Evolutionary conservation across 441 rosid genomes (phyloP).

Genomic region (Monsonia emarginata): DNA sequence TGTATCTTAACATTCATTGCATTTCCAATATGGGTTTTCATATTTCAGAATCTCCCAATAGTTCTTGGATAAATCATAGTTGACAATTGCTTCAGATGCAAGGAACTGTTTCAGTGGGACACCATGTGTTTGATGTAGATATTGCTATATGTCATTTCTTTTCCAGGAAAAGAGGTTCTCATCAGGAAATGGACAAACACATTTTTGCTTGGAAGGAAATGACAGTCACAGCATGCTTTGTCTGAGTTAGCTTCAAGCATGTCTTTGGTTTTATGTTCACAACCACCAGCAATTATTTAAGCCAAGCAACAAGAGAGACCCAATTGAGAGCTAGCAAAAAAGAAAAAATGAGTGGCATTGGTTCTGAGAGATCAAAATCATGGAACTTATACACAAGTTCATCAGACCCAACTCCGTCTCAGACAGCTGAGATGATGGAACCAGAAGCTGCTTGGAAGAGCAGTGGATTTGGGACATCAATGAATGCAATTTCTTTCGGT

Average conservation of each 20-base stretch:
- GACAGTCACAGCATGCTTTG: neutral
- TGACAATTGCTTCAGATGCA: neutral
- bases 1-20: too few species aligned
- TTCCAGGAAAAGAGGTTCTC: neutral
- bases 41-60: neutral
- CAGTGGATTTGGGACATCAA: conserved; percentile 38
- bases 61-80: neutral
- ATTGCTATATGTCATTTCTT: neutral
- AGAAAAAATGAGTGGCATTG: conserved; percentile 34
- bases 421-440: conserved; percentile 22
- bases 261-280: neutral
- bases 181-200: neutral
- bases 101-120: neutral
- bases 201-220: neutral
- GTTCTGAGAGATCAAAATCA: conserved; percentile 40
- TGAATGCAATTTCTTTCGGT: conserved; percentile 60
- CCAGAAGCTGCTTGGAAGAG: conserved; percentile 50
- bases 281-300: neutral
- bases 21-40: neutral
- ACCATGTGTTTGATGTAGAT: neutral
- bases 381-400: conserved; percentile 59
- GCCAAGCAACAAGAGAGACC: neutral
- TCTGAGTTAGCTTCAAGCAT: conserved; percentile 1
- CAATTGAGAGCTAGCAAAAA: neutral
- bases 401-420: conserved; percentile 40